Percentiles rank a stretch among this genome's conserved stretches.
Conservation (phyloP, 2,329 filamentous ascomycete genomes). For the Nothophoma quercina region DNA sequence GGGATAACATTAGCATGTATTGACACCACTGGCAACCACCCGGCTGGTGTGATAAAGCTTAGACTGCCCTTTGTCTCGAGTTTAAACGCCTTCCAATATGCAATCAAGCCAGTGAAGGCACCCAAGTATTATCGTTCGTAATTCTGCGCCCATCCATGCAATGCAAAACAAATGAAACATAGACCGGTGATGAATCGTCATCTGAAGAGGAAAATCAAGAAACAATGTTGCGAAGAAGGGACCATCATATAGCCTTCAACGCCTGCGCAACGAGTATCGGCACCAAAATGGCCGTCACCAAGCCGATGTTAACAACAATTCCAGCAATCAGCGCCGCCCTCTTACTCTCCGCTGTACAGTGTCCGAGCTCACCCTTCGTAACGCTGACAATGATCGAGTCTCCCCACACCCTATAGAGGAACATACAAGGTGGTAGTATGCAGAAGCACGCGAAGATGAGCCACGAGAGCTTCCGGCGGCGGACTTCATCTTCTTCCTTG, state of each 20-base stretch:
- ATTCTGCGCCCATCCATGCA: slow-evolving; percentile 18
- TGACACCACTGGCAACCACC: no score
- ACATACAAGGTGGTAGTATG: slow-evolving; percentile 45
- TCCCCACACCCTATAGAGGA: slow-evolving; percentile 46
- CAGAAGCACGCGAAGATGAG: slow-evolving; percentile 43
- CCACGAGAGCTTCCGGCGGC: slow-evolving; percentile 42
- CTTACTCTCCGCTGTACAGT: slow-evolving; percentile 43
- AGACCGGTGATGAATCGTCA: neutral
- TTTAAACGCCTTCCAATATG: slow-evolving; percentile 8
- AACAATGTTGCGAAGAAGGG: neutral
- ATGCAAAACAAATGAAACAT: slow-evolving; percentile 10
- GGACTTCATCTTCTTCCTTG: slow-evolving; percentile 34
- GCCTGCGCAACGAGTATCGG: slow-evolving; percentile 36
- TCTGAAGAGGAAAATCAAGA: neutral
- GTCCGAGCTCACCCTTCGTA: slow-evolving; percentile 41
- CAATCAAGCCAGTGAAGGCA: neutral
- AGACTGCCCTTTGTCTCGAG: no score
- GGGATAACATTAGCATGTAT: no score
- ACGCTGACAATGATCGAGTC: slow-evolving; percentile 41
- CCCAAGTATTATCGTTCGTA: neutral
- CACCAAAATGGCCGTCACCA: slow-evolving; percentile 33
- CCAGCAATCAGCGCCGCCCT: slow-evolving; percentile 39
- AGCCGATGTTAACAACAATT: slow-evolving; percentile 37
- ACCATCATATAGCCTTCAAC: slow-evolving; percentile 24
- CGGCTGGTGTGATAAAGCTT: no score